Conservation (phyloP, 2,329 filamentous ascomycete genomes). For the Paraphaeosphaeria sporulosa region DNA sequence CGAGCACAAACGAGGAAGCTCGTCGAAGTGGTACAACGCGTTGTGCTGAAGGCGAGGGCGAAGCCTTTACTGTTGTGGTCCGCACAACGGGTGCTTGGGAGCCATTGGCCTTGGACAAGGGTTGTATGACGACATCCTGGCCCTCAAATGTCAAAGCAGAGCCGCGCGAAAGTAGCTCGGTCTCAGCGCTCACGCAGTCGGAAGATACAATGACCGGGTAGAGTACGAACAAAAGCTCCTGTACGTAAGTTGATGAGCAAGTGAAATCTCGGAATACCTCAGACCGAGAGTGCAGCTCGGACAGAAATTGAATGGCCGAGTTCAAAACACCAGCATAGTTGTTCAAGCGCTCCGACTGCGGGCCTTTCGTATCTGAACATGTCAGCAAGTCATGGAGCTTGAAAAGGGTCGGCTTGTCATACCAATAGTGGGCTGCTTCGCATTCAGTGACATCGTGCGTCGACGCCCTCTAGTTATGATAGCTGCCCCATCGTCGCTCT, state of each 20-base stretch:
- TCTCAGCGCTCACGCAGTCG: slow-evolving; percentile 81
- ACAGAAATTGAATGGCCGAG: slow-evolving; percentile 79
- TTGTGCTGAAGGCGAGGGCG: slow-evolving; percentile 43
- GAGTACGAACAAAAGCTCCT: slow-evolving; percentile 78
- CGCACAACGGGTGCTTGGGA: slow-evolving; percentile 72
- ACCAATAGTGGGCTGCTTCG: slow-evolving; percentile 58
- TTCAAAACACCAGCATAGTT: slow-evolving; percentile 73
- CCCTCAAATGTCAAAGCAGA: slow-evolving; percentile 85
- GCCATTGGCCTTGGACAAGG: slow-evolving; percentile 68
- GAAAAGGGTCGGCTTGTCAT: slow-evolving; percentile 13
- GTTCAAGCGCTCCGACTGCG: slow-evolving; percentile 51
- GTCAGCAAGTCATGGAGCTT: slow-evolving; percentile 20
- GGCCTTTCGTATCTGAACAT: slow-evolving; percentile 37
- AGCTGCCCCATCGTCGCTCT: slow-evolving; percentile 28
- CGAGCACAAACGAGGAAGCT: slow-evolving; percentile 88
- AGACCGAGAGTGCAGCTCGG: slow-evolving; percentile 80
- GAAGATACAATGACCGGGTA: slow-evolving; percentile 90
- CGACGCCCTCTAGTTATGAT: slow-evolving; percentile 54
- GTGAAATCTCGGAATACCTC: slow-evolving; percentile 83
- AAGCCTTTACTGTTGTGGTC: slow-evolving; percentile 66
- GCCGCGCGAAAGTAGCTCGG: slow-evolving; percentile 84
- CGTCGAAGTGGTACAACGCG: slow-evolving; percentile 73
- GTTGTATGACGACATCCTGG: slow-evolving; percentile 82
- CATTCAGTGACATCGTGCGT: slow-evolving; percentile 72
- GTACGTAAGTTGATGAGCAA: slow-evolving; percentile 78